These are phyloP conservation scores for Kuraishia cidri DNA, from an alignment of 805 yeast species.

Conservation along the genomic window DNA sequence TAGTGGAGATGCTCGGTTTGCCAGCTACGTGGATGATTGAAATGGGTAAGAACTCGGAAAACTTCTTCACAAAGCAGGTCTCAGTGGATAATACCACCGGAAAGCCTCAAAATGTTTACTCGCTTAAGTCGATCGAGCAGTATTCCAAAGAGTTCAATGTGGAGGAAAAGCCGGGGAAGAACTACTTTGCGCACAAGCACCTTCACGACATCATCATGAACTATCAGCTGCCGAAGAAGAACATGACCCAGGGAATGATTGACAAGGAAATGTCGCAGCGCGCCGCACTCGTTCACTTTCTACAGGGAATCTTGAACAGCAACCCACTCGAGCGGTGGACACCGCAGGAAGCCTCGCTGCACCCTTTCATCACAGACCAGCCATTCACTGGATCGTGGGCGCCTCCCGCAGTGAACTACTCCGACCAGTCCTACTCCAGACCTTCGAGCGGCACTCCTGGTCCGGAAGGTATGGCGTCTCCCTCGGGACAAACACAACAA, in stretches of 20 bases:
- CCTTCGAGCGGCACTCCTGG: no score
- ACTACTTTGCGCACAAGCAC: conserved; percentile 61
- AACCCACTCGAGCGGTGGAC: conserved; percentile 96
- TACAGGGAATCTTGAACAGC: conserved; percentile 66
- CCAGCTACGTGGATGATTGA: conserved; percentile 98
- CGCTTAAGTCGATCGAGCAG: conserved; percentile 32
- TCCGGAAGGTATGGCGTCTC: no score
- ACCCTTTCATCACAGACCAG: conserved; percentile 76
- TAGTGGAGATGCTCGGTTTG: conserved; percentile 69
- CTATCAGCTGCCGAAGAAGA: conserved; percentile 58
- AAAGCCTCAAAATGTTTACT: conserved; percentile 12
- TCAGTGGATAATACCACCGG: conserved; percentile 9
- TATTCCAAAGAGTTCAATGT: conserved; percentile 40
- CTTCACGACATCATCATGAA: conserved; percentile 68
- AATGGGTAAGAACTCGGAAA: conserved; percentile 77
- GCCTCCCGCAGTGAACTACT: conserved; percentile 26
- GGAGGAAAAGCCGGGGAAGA: conserved; percentile 73
- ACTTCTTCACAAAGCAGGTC: conserved; percentile 47
- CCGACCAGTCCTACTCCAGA: no score
- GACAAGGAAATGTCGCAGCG: conserved; percentile 74
- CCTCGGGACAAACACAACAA: no score
- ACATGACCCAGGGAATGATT: conserved; percentile 40
- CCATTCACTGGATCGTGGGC: conserved; percentile 44
- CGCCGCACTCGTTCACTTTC: conserved; percentile 63
- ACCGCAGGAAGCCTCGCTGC: conserved; percentile 89